Base-by-base conservation (phyloP, 257 asterid genomes). In the Nicotiana otophora region DNA sequence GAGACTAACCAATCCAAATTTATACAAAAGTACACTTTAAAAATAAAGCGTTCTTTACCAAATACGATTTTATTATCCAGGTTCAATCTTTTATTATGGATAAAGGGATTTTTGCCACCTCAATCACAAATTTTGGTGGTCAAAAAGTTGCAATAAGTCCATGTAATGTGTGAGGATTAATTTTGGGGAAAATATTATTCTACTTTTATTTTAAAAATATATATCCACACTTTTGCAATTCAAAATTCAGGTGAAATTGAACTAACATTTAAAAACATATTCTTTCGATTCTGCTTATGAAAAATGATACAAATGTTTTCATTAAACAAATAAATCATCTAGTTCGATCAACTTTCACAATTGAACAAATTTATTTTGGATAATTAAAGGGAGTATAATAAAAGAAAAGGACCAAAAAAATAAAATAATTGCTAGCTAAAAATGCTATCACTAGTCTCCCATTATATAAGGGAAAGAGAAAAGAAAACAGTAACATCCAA, bases 401-500 rank as follows among this genome's bases (percentile, higher is more conserved):
- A 46, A 46, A 46, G 39, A 51, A 51, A 17, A 51, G 26, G 14
- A 7, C 42, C 48, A 39, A 39, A 39, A 39, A 3, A 15, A 51
- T 10, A 74, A 48, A 72, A 46, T 72, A 46, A 14, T 46, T 23
- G 62, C 5, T 7, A 46, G 42, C 62, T 74, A 48, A 74, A 75
- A 75, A 4, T 48, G 28, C 42, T 23, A 20, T 26, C 23, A 48
- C 14, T 12, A 55, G 80, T 48, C n/a, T 74, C 26, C 80, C 80
- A 75, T 51, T 48, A 51, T 75, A 28, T 75, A 75, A 75, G 80
- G 46, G 28, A 51, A 69, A 70, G 53, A 51, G 61, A 26, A 75
- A 74, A 48, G 63, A 20, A 48, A 75, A 48, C 20, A 75, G 63
- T 75, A 48, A 48, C 80, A 75, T 75, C 80, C 63, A 75, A 48